Evolutionary conservation across 129 eudicot genomes (phyloP), one percentile per base, ranked within the genome.

Genomic region (Helichrysum umbraculigerum): DNA sequence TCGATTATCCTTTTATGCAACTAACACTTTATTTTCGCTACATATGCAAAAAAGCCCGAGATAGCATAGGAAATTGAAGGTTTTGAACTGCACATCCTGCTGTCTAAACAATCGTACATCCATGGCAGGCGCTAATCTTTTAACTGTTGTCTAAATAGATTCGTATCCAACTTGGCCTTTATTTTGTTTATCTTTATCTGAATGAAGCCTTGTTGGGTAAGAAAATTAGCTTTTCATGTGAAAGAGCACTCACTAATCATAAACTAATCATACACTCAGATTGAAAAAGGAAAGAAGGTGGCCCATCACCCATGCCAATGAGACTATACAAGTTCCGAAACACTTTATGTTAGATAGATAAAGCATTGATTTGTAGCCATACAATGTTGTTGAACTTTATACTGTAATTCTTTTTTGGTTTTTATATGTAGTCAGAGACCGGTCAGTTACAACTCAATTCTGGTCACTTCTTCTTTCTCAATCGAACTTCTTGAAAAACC

Each of bases 141-240:
- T 20, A 0, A 50, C 33, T 62, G 37, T 44, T 19, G 20, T 16
- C 65, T n/a, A 60, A 42, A 50, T 34, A 75, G 14, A 30, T 14
- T 14, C 21, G 22, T 65, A 20, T 10, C 51, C 5, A 37, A 47
- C 16, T 52, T 25, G 9, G 9, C 17, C 17, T 71, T 59, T 68
- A 62, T 32, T 47, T 70, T 69, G 41, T 52, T 67, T 54, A 67
- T 66, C 56, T 47, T 62, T 71, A 64, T 71, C 56, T 72, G 29
- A 30, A 79, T 50, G 68, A 56, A 79, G 69, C 15, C 83, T 73
- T 79, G 74, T 72, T 73, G 74, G 79, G 83, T 79, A 79, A 79
- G 78, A 79, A 65, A 56, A 72, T 39, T 17, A 51, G 35, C 47
- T 79, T 72, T 72, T 73, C 37, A 67, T 80, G 65, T 67, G 63